Base-by-base conservation (phyloP, 768 basidiomycete genomes). In the Termitomyces sp. region DNA sequence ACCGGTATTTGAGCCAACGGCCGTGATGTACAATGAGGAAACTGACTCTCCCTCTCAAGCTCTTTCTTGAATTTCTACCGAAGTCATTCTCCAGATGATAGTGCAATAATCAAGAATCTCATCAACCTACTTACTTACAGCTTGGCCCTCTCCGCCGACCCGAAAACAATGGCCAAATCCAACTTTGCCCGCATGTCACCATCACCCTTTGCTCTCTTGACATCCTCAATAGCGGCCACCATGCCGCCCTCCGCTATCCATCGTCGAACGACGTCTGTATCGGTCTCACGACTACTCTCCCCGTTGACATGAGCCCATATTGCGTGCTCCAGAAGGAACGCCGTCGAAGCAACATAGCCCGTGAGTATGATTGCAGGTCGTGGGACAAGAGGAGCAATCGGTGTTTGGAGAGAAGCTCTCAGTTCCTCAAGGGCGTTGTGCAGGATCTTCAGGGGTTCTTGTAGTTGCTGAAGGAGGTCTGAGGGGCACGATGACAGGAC, bases 251-350 rank as follows among this genome's bases (percentile, higher is more conserved):
- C 77, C 13, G 69, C 24, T 2, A 74, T 63, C 78, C 78, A 88
- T 48, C 83, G 73, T 53, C 62, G 66, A 60, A 86, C 81, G 0
- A 81, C 78, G 56, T 84, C 82, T 6, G 71, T 58, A 57, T 88
- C 85, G 1, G 73, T 68, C 4, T 74, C 71, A 2, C 65, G 63
- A 16, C 75, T 71, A 0, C 61, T 58, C 43, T 73, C 66, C 12
- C 62, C 60, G 10, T 38, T 65, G 8, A 45, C 67, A 58, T 72
- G 59, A 1, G 84, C 76, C 88, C 88, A 91, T 12, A 80, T 67
- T 0, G 85, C 81, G 48, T 92, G 88, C 66, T 91, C 88, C 12
- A 91, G 73, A 28, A 90, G 77, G 65, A 80, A 82, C 1, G 79
- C 54, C 9, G 77, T 73, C 1, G 86, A 80, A 0, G 85, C 73